Percentiles rank a stretch among this genome's conserved stretches.
Evolutionary conservation across 2,329 filamentous ascomycete genomes (phyloP).

Genomic region (Stemphylium lycopersici): DNA sequence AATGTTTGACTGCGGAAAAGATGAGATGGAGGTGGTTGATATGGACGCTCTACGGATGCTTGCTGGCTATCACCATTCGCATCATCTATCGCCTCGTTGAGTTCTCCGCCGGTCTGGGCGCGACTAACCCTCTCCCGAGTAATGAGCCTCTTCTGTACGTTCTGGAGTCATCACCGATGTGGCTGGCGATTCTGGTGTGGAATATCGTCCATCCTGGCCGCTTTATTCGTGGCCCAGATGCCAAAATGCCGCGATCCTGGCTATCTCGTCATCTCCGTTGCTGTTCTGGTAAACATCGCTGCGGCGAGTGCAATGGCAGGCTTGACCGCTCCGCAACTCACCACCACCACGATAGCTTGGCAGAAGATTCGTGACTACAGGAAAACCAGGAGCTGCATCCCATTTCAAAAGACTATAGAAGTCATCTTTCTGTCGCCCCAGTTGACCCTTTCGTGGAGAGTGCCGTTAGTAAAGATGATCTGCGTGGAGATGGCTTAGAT

Average conservation of each 20-base stretch:
- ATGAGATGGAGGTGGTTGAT: constrained; percentile 32
- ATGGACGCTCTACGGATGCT: constrained; percentile 49
- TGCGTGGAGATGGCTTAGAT: too few species aligned
- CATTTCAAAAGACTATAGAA: not conserved
- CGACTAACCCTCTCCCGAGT: constrained; percentile 53
- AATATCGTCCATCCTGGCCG: constrained; percentile 20
- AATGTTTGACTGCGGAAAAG: constrained; percentile 15
- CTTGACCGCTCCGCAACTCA: constrained; percentile 19
- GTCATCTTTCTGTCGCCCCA: constrained; percentile 3
- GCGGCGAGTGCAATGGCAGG: constrained; percentile 21
- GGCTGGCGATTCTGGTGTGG: constrained; percentile 44
- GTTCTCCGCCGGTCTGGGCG: constrained; percentile 55
- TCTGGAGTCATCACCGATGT: constrained; percentile 63
- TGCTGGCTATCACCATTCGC: constrained; percentile 55
- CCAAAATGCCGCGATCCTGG: constrained; percentile 27
- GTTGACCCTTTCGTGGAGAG: constrained; percentile 6
- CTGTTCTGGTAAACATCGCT: constrained; percentile 23
- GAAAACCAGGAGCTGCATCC: constrained; percentile 15
- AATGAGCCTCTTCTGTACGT: constrained; percentile 60
- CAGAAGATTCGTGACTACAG: constrained; percentile 7
- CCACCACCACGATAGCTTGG: constrained; percentile 7
- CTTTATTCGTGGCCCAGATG: constrained; percentile 21
- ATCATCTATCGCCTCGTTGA: constrained; percentile 44
- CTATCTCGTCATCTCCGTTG: constrained; percentile 26
- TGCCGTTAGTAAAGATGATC: too few species aligned